Base-by-base conservation (phyloP, 495 filamentous ascomycete genomes). In the Penicillium daleae region DNA sequence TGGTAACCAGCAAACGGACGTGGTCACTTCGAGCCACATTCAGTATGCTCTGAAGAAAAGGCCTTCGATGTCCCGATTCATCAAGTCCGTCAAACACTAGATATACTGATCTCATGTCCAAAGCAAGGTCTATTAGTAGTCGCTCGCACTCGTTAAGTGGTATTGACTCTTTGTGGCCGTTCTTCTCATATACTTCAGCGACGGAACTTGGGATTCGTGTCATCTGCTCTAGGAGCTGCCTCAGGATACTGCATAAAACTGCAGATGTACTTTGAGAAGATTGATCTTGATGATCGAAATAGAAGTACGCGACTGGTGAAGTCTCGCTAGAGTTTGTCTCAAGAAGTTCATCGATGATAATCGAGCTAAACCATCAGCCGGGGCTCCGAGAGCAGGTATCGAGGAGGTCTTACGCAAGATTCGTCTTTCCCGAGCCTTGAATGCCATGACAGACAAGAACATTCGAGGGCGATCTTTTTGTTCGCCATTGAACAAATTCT, bases 401-500 rank as follows among this genome's bases (percentile, higher is more conserved):
- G 10, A 13, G 24, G 21, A 0, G 13, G 24, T n/a, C 46, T 50
- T 50, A 50, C 46, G 46, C 46, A n/a, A 50, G 46, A 24, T 50
- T 50, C 0, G 46, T 50, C 26, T 50, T 50, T 12, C 46, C 46
- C 9, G 46, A 50, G 24, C 46, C 46, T 29, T 50, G 46, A 26
- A 50, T 50, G 13, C 46, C 46, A 17, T 50, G 46, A n/a, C 46
- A 50, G 24, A 50, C 46, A 17, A 50, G 46, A 6, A 50, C 46
- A 50, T 50, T 50, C 29, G 46, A 50, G 12, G 24, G 1, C 2
- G 46, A 29, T 17, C 2, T 50, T 0, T 50, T 13, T 6, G 27
- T 24, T 26, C 24, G 46, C 46, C 46, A 50, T 3, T 50, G 12
- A 7, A 50, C 29, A 8, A 50, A 50, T 26, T 50, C 24, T 4